phyloP scores from a whole-genome alignment of 306 rosid genomes.

The Malus sylvestris region DNA sequence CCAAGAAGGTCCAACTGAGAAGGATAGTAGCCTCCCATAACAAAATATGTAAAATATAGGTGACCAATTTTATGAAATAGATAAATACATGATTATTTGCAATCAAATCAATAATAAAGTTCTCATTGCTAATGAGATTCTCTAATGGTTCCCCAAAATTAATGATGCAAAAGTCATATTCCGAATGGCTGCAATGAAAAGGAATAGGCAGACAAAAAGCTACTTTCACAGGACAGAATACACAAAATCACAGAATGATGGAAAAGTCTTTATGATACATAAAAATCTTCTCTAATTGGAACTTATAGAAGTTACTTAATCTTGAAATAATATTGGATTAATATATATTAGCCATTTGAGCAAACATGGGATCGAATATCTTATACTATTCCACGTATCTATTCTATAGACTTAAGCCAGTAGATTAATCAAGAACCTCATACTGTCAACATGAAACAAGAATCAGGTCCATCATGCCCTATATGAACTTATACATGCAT shows the following conservation, averaged over 20 bases:
- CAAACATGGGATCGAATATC: background rate
- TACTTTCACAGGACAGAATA: background rate
- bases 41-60: too few relatives aligned
- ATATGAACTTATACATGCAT: constrained; percentile 14
- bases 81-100: too few relatives aligned
- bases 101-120: too few relatives aligned
- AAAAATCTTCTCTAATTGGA: background rate
- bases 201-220: background rate
- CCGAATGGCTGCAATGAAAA: background rate
- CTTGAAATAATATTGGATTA: background rate
- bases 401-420: background rate
- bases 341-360: too few relatives aligned
- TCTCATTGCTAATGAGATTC: background rate
- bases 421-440: constrained; percentile 3
- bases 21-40: too few relatives aligned
- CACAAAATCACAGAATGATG: background rate
- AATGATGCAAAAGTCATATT: background rate
- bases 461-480: constrained; percentile 29
- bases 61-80: too few relatives aligned
- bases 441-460: constrained; percentile 24
- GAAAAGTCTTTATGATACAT: background rate
- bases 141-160: background rate
- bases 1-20: too few relatives aligned
- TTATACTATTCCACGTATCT: background rate
- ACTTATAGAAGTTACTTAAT: too few relatives aligned